Percentiles rank a stretch among this genome's conserved stretches.
These are phyloP conservation scores for Penicillium riverlandense DNA, from an alignment of 495 filamentous ascomycete species.

Conservation along the genomic window DNA sequence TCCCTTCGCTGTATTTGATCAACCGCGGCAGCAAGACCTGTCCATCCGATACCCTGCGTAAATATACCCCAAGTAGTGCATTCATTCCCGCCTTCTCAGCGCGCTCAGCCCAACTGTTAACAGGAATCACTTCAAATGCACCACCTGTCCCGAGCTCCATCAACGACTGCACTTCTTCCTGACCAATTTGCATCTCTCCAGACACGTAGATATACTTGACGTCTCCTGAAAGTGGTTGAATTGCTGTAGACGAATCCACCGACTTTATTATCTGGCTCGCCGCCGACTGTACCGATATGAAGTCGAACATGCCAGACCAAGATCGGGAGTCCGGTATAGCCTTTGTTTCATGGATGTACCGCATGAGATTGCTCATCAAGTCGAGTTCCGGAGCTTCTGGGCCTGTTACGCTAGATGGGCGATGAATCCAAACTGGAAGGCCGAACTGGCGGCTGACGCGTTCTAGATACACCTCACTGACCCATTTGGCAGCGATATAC, in stretches of 20 bases:
- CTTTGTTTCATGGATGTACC: slow-evolving; percentile 7
- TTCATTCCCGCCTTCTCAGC: slow-evolving; percentile 19
- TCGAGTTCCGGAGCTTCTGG: slow-evolving; percentile 15
- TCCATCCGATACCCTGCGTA: slow-evolving; percentile 9
- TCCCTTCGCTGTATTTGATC: slow-evolving; percentile 4
- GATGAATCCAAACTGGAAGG: slow-evolving; percentile 35
- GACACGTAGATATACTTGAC: slow-evolving; percentile 8
- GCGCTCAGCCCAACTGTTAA: slow-evolving; percentile 9
- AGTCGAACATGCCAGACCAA: slow-evolving; percentile 16
- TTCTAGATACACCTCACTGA: slow-evolving; percentile 43
- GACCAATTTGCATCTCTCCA: slow-evolving; percentile 10
- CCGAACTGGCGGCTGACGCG: slow-evolving; percentile 10
- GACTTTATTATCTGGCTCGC: slow-evolving; percentile 10
- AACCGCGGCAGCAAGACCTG: slow-evolving; percentile 12
- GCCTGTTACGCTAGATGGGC: slow-evolving; percentile 22
- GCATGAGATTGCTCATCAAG: slow-evolving; percentile 18
- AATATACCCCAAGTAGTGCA: slow-evolving; percentile 10
- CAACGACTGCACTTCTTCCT: slow-evolving; percentile 8
- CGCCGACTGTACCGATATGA: slow-evolving; percentile 17
- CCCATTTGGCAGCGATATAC: slow-evolving; percentile 48
- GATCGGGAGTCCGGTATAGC: slow-evolving; percentile 10
- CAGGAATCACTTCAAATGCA: slow-evolving; percentile 6
- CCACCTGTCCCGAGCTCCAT: slow-evolving; percentile 9
- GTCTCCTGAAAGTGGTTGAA: no score
- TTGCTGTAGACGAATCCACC: not conserved